Conservation (phyloP, 176 grass and related monocot species). For the Phyllostachys edulis region DNA sequence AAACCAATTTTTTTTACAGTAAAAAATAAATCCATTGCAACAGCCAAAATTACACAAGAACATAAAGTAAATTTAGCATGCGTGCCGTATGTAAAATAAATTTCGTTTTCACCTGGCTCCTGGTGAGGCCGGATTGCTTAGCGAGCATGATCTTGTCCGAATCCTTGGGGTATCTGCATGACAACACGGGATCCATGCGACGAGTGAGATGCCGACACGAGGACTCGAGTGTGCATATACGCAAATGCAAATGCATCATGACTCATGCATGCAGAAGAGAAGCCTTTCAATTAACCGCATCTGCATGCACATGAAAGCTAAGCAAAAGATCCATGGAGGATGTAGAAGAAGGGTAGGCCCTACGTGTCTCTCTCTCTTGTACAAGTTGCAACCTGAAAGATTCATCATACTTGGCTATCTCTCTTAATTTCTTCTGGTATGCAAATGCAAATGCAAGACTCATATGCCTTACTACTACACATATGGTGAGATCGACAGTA, state of each 20-base stretch:
- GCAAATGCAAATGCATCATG: conserved; percentile 1
- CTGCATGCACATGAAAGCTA: neutral
- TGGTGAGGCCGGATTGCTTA: conserved; percentile 93
- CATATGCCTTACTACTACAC: too few relatives aligned
- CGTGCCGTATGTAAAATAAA: neutral
- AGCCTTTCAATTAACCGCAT: too few relatives aligned
- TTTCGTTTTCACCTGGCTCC: conserved; percentile 70
- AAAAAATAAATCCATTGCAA: neutral
- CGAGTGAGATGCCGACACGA: conserved; percentile 26
- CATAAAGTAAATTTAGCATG: neutral
- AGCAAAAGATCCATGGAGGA: neutral
- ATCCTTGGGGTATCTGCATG: conserved; percentile 96
- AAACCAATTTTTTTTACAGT: too few relatives aligned
- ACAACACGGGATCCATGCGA: conserved; percentile 26
- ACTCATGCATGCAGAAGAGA: neutral
- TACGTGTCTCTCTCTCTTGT: neutral
- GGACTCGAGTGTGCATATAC: neutral
- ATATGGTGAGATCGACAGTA: too few relatives aligned
- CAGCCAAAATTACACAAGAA: neutral
- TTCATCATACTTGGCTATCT: too few relatives aligned
- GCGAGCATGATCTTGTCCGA: conserved; percentile 99
- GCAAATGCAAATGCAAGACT: too few relatives aligned
- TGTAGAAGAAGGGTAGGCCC: too few relatives aligned
- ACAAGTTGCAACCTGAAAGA: too few relatives aligned
- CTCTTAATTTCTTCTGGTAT: too few relatives aligned